Percentiles rank a stretch among this genome's conserved stretches.
phyloP scores from a whole-genome alignment of 2,329 filamentous ascomycete genomes.

The Colletotrichum orbiculare region DNA sequence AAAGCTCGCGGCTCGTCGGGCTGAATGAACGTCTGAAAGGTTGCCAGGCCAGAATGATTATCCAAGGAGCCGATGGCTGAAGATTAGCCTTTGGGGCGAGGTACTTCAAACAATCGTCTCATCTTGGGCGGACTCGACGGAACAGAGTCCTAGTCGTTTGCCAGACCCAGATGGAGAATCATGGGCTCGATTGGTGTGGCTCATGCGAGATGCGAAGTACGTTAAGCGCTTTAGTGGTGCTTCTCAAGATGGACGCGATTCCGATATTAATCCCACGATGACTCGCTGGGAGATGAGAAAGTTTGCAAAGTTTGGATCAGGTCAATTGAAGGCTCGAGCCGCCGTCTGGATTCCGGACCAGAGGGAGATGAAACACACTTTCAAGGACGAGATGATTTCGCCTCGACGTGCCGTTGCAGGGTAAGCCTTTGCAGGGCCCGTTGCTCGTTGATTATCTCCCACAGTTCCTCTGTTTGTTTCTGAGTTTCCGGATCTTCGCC shows the following conservation, averaged over 20 bases:
- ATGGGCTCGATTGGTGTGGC: conserved; percentile 23
- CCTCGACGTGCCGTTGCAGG: conserved; percentile 43
- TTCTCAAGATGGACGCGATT: conserved; percentile 24
- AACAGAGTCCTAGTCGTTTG: conserved; percentile 22
- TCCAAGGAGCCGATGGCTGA: conserved; percentile 23
- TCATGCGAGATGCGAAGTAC: conserved; percentile 24
- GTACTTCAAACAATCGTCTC: conserved; percentile 27
- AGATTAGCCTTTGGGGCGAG: conserved; percentile 29
- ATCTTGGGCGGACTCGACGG: conserved; percentile 6
- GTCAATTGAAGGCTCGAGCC: conserved; percentile 36
- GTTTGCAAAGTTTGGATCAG: conserved; percentile 32
- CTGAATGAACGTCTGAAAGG: conserved; percentile 7
- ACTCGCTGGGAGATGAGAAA: conserved; percentile 13
- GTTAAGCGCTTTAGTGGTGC: conserved; percentile 9
- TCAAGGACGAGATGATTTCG: conserved; percentile 39
- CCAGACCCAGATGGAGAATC: conserved; percentile 2
- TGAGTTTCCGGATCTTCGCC: conserved; percentile 35
- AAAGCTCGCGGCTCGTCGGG: conserved; percentile 6
- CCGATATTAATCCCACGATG: conserved; percentile 18
- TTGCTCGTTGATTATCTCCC: conserved; percentile 53
- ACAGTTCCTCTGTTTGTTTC: conserved; percentile 51
- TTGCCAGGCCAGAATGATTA: conserved; percentile 12
- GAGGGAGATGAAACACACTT: conserved; percentile 26
- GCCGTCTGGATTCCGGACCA: conserved; percentile 24
- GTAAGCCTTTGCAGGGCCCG: conserved; percentile 48